Evolutionary conservation across 306 rosid genomes (phyloP), one percentile per base, ranked within the genome.

Genomic region (Ormosia emarginata): DNA sequence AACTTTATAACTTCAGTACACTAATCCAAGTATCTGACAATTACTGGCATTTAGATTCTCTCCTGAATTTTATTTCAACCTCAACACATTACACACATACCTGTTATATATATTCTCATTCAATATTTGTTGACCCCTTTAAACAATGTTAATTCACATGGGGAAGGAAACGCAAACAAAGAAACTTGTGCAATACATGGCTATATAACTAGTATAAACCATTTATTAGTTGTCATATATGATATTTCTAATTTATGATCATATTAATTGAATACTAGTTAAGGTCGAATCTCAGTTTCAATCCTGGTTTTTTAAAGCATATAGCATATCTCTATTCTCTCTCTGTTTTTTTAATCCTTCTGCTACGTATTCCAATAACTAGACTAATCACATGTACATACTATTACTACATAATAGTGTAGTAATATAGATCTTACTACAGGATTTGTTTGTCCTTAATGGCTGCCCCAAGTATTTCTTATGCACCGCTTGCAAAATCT

Each of bases 61-160:
- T 14, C 52, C 68, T 39, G 24, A 11, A 44, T 58, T 71, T 61
- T 80, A 59, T 71, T 80, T 79, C 24, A 12, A 57, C 9, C 13
- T 1, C 9, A 4, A 17, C 76, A 41, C 64, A 15, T 4, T 2
- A 17, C 76, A 41, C 64, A 15, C 4, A 57, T 34, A 57, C 62
- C 75, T 14, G 14, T 9, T 34, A 33, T 14, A 13, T 4, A 24
- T 14, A 12, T 46, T 46, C 75, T 13, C 29, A 18, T 3, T 49
- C 6, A 30, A 13, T 11, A 32, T 73, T 55, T 74, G 10, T 57
- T 14, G 15, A 47, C 30, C 82, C 34, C 65, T 17, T 65, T 53
- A 67, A 68, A 50, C 32, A 57, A 67, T 14, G 37, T 46, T 13
- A 13, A 10, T 82, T 82, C 67, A 58, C 73, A 76, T 68, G 64